Percentiles rank a stretch among this genome's conserved stretches.
Evolutionary conservation across 495 filamentous ascomycete species (phyloP).

Genomic region (Sphaerosporella brunnea): DNA sequence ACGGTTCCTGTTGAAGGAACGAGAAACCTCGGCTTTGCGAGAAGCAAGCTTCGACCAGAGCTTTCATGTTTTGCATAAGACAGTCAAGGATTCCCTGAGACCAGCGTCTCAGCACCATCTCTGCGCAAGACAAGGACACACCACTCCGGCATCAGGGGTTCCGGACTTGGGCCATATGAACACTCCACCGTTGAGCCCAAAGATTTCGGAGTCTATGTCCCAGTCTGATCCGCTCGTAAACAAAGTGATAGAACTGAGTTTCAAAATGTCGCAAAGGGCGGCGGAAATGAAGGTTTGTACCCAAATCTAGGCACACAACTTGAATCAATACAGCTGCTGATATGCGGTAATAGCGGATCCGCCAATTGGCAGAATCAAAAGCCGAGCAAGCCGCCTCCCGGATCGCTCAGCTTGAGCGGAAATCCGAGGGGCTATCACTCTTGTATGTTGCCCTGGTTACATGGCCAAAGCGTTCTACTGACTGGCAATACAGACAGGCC

Average conservation of each 20-base stretch:
- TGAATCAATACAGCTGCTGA: neutral
- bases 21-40: neutral
- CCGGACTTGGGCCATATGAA: too few relatives aligned
- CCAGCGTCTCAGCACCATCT: too few relatives aligned
- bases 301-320: neutral
- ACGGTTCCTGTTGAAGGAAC: neutral
- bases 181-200: too few relatives aligned
- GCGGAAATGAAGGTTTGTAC: neutral
- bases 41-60: neutral
- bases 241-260: neutral
- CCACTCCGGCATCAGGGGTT: too few relatives aligned
- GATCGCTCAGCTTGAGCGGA: neutral
- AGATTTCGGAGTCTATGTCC: too few relatives aligned
- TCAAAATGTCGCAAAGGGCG: neutral
- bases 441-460: neutral
- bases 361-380: neutral
- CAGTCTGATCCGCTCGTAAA: neutral
- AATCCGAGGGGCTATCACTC: neutral
- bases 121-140: too few relatives aligned
- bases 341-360: neutral
- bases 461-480: too few relatives aligned
- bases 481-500: neutral
- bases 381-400: neutral
- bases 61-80: neutral
- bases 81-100: neutral